phyloP scores from a whole-genome alignment of 306 rosid species.

The Vicia faba region DNA sequence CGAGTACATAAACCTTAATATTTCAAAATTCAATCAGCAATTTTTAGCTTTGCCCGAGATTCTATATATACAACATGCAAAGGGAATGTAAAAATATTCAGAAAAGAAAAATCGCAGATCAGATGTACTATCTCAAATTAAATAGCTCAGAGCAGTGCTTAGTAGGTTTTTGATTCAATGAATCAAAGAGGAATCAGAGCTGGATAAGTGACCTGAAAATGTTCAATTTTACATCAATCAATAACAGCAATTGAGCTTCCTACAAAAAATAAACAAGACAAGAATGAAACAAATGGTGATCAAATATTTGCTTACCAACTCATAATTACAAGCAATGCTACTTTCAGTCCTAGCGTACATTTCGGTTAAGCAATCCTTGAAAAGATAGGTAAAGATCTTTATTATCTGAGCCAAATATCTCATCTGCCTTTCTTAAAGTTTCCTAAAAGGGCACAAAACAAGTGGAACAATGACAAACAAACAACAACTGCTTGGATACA shows the following conservation, averaged over 20 bases:
- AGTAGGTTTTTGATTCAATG: slow-evolving; percentile 37
- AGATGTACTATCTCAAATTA: slow-evolving; percentile 35
- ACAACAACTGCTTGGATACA: neutral
- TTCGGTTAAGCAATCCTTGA: slow-evolving; percentile 91
- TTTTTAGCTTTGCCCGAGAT: slow-evolving; percentile 16
- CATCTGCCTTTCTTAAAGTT: slow-evolving; percentile 94
- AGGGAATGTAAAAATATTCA: slow-evolving; percentile 4
- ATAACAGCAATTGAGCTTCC: slow-evolving; percentile 2
- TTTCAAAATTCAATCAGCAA: slow-evolving; percentile 13
- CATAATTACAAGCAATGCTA: slow-evolving; percentile 40
- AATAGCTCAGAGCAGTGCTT: slow-evolving; percentile 38
- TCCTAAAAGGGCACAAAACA: slow-evolving; percentile 57
- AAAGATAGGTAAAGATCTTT: slow-evolving; percentile 87
- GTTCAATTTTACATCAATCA: slow-evolving; percentile 29
- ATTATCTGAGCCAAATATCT: slow-evolving; percentile 93
- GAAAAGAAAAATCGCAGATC: slow-evolving; percentile 30
- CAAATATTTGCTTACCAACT: slow-evolving; percentile 46
- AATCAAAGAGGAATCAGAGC: slow-evolving; percentile 23
- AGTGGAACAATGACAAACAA: slow-evolving; percentile 28
- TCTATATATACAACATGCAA: slow-evolving; percentile 50
- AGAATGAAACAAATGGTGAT: slow-evolving; percentile 21
- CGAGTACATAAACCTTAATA: slow-evolving; percentile 25
- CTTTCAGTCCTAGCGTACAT: slow-evolving; percentile 54
- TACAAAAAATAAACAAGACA: neutral
- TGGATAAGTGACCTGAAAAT: slow-evolving; percentile 49